Percentiles rank a stretch among this genome's conserved stretches.
Conservation (phyloP, 83 land plant species). For the Larix sibirica region DNA sequence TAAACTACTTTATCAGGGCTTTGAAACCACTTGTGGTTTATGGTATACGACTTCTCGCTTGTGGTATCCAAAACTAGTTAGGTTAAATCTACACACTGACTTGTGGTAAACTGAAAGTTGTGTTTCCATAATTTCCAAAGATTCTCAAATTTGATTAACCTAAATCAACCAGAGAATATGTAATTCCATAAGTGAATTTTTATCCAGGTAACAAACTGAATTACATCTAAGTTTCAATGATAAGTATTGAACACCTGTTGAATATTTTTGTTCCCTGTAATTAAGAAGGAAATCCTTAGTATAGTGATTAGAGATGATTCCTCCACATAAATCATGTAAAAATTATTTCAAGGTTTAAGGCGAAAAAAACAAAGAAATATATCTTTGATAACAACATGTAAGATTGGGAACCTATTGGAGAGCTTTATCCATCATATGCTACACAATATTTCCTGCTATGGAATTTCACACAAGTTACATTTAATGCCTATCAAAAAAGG, state of each 20-base stretch:
- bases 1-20: no score
- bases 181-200: background rate
- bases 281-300: slow-evolving; percentile 7
- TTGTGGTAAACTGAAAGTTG: slow-evolving; percentile 93
- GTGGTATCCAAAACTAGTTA: background rate
- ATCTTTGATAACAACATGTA: slow-evolving; percentile 43
- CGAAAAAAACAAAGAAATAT: background rate
- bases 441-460: slow-evolving; percentile 82
- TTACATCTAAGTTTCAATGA: background rate
- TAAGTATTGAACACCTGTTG: slow-evolving; percentile 55
- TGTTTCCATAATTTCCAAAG: slow-evolving; percentile 82
- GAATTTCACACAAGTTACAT: slow-evolving; percentile 8
- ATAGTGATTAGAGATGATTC: background rate
- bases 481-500: no score
- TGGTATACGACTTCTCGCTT: no score
- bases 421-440: slow-evolving; percentile 90
- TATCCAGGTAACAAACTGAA: background rate
- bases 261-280: slow-evolving; percentile 75
- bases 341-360: slow-evolving; percentile 5
- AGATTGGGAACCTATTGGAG: slow-evolving; percentile 75
- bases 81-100: slow-evolving; percentile 24
- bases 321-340: slow-evolving; percentile 2
- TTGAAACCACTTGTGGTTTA: no score
- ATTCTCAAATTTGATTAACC: slow-evolving; percentile 85
- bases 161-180: slow-evolving; percentile 25